Base-by-base conservation (phyloP, 2,329 filamentous ascomycete species). In the Epichloe bromicola region DNA sequence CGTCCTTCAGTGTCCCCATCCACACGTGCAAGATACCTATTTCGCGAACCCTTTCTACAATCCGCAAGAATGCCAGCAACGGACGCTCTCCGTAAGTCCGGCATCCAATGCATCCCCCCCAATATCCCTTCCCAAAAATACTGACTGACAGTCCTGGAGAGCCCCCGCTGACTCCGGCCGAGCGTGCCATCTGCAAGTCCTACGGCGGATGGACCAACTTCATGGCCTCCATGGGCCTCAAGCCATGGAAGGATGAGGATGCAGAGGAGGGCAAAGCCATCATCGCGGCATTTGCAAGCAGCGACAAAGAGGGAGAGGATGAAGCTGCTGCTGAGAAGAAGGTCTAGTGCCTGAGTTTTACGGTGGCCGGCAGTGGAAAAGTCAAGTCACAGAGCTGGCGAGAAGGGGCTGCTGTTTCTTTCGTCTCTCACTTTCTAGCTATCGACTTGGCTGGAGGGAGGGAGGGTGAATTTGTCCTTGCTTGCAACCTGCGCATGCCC, bases 151-250 rank as follows among this genome's bases (percentile, higher is more conserved):
- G 37, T 48, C 5, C n/a, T 23, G 7, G 2, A 51, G 50, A 51
- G n/a, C 50, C 50, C n/a, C 39, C 23, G 12, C 23, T 51, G 45
- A 48, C 11, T 20, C 10, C 46, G 20, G 4, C 34, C 19, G 50
- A 48, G 40, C 46, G 50, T 14, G 19, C 44, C 5, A 44, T 51
- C 14, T 23, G 50, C 38, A 48, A 12, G 11, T 40, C 38, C 2
- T 51, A 51, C 40, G 50, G 50, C 17, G 46, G 50, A 11, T 51
- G 50, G 50, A 51, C 40, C 20, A 51, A 48, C 8, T 51, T 51
- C 23, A 51, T 51, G 40, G 3, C 2, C 2, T 43, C 45, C 34
- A 26, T 44, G 33, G 40, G 46, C 20, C 50, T 51, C 33, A 51
- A 48, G 40, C 50, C 50, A 11, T 37, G 20, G 33, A n/a, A 39